These are phyloP conservation scores for Pseudomicrostroma phylloplanum DNA, from an alignment of 1,284 basidiomycete species.

Conservation along the genomic window DNA sequence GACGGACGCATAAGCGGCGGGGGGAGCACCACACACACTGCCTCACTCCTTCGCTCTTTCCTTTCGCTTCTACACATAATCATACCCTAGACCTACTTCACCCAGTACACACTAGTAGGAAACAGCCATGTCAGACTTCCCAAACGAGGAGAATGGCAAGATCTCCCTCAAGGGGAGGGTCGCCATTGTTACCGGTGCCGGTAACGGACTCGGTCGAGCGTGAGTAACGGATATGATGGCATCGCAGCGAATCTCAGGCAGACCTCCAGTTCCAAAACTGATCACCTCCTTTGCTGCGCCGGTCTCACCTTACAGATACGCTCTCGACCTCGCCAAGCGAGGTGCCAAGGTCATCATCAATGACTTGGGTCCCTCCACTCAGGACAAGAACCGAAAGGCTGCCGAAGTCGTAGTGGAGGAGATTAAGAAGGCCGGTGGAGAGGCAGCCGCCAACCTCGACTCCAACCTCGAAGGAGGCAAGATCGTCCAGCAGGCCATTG, in stretches of 20 bases:
- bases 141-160: slow-evolving; percentile 44
- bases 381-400: slow-evolving; percentile 81
- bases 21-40: no score
- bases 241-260: neutral
- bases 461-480: slow-evolving; percentile 82
- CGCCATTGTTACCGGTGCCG: slow-evolving; percentile 89
- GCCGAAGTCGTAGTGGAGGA: slow-evolving; percentile 90
- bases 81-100: no score
- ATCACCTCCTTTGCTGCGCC: neutral
- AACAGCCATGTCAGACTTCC: slow-evolving; percentile 40
- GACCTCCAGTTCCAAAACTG: neutral
- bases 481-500: slow-evolving; percentile 78
- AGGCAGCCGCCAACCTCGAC: slow-evolving; percentile 66
- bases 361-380: slow-evolving; percentile 58
- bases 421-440: slow-evolving; percentile 66
- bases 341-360: slow-evolving; percentile 70
- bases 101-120: neutral
- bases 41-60: no score
- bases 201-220: slow-evolving; percentile 86
- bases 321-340: slow-evolving; percentile 77
- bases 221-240: slow-evolving; percentile 54
- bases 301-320: slow-evolving; percentile 63
- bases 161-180: slow-evolving; percentile 77
- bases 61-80: no score
- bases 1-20: no score